Percentiles rank a stretch among this genome's conserved stretches.
These are phyloP conservation scores for Litchi chinensis DNA, from an alignment of 345 rosid genomes.

Conservation along the genomic window DNA sequence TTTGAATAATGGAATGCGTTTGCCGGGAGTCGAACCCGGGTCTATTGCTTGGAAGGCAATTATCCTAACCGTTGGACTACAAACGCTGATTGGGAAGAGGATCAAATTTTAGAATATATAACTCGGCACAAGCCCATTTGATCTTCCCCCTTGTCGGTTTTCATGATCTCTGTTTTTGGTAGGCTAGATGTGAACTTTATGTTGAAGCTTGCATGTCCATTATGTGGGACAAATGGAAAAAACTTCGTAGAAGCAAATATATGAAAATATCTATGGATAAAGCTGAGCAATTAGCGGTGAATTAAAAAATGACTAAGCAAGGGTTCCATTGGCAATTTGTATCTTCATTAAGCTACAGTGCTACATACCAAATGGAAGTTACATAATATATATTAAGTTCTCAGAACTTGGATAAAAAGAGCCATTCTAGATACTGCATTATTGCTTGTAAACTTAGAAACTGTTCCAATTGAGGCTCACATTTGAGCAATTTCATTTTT, in stretches of 20 bases:
- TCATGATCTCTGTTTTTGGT: background rate
- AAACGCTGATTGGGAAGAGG: background rate
- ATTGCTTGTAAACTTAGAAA: constrained; percentile 1
- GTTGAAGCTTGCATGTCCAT: background rate
- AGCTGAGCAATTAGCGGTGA: background rate
- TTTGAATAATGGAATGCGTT: constrained; percentile 36
- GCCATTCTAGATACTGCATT: background rate
- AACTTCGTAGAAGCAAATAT: no score
- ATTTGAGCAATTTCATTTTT: background rate
- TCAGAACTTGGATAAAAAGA: background rate
- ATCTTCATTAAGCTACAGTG: background rate
- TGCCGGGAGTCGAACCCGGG: constrained; percentile 95
- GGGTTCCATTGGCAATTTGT: background rate
- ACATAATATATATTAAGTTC: background rate
- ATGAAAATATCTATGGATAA: background rate
- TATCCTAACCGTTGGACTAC: constrained; percentile 74
- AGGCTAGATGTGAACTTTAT: background rate
- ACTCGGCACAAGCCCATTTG: background rate
- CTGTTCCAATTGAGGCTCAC: background rate
- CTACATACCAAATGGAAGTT: background rate
- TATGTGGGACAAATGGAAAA: background rate
- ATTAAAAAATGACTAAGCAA: background rate
- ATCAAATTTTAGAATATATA: background rate
- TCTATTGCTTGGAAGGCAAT: constrained; percentile 88
- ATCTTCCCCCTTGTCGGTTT: background rate